Evolutionary conservation across 768 basidiomycete species (phyloP).

Genomic region (Gymnopilus junonius): DNA sequence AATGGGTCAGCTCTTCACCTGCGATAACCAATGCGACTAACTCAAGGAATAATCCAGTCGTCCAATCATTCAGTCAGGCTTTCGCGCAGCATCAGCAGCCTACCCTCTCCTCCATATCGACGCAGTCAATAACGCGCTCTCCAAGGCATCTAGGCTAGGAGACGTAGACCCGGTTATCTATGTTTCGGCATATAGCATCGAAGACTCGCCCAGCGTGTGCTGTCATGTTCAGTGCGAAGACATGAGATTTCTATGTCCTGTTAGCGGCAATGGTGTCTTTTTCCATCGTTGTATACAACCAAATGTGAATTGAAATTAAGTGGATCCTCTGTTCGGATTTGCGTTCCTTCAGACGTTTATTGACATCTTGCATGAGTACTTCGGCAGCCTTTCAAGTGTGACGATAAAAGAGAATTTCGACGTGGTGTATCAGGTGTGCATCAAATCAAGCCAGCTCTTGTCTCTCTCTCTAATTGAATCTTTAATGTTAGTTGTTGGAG

Average conservation of each 20-base stretch:
- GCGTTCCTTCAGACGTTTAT: slow-evolving; percentile 86
- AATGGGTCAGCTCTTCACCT: slow-evolving; percentile 58
- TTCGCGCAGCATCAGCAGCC: slow-evolving; percentile 73
- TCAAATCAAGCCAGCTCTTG: not conserved
- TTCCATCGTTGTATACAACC: not conserved
- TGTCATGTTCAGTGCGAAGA: slow-evolving; percentile 83
- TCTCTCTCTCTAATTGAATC: not conserved
- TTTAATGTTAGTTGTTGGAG: slow-evolving; percentile 71
- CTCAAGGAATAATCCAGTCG: slow-evolving; percentile 47
- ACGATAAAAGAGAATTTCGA: slow-evolving; percentile 93
- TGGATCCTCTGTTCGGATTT: slow-evolving; percentile 89
- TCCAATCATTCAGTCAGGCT: slow-evolving; percentile 90
- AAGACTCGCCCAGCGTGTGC: slow-evolving; percentile 67
- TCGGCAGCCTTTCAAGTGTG: slow-evolving; percentile 81
- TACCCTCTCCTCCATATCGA: slow-evolving; percentile 90
- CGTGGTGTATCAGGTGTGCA: slow-evolving; percentile 85
- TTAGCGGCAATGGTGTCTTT: slow-evolving; percentile 83
- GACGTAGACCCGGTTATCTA: slow-evolving; percentile 79
- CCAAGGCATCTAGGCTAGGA: slow-evolving; percentile 53
- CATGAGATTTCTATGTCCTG: slow-evolving; percentile 76
- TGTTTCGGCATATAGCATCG: slow-evolving; percentile 52
- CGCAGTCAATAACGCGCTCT: slow-evolving; percentile 74
- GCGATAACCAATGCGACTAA: not conserved
- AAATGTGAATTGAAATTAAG: slow-evolving; percentile 43
- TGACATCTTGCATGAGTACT: slow-evolving; percentile 84